Base-by-base conservation (phyloP, 768 basidiomycete species). In the Termitomyces sp. region DNA sequence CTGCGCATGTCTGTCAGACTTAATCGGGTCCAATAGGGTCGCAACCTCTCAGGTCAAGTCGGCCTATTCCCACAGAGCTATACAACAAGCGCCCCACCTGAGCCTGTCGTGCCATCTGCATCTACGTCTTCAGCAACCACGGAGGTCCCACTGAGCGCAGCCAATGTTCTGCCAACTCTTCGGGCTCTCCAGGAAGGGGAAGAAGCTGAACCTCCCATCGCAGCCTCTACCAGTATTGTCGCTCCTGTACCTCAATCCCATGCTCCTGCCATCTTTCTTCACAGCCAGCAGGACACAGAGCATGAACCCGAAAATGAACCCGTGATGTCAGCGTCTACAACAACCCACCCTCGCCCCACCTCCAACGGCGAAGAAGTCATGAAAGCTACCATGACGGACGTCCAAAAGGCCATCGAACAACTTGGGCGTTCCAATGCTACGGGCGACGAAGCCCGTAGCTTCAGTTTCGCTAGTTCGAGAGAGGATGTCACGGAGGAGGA, bases 31-130 rank as follows among this genome's bases (percentile, higher is more conserved):
- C 46, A 59, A n/a, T 68, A 94, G 91, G 94, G 95, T 15, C 85
- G 88, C 35, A 97, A 94, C 70, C 67, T 79, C 6, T 74, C 81
- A 12, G 96, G 95, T 5, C 85, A 85, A 67, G 72, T 80, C n/a
- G 97, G 97, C 2, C 74, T 99, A 11, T 98, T 99, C 64, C 97
- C 97, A 2, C 80, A 88, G 62, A 86, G 83, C 58, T 98, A 98
- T 65, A 96, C 95, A 0, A 78, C 89, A 0, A 72, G 82, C 3
- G 76, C 72, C 2, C 78, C 81, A 0, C 79, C 84, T 21, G 54
- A 70, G 12, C 57, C 73, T 42, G 22, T 55, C 54, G 30, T 47
- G 42, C 28, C 63, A 30, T 61, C 70, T n/a, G 45, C 66, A 38
- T 64, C 70, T 30, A 58, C 66, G 8, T 50, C 70, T 2, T 60